A percentile compares a stretch with the other conserved stretches of the same genome.
phyloP scores from a whole-genome alignment of 352 stramenopile genomes.

The Phytopythium boreale region DNA sequence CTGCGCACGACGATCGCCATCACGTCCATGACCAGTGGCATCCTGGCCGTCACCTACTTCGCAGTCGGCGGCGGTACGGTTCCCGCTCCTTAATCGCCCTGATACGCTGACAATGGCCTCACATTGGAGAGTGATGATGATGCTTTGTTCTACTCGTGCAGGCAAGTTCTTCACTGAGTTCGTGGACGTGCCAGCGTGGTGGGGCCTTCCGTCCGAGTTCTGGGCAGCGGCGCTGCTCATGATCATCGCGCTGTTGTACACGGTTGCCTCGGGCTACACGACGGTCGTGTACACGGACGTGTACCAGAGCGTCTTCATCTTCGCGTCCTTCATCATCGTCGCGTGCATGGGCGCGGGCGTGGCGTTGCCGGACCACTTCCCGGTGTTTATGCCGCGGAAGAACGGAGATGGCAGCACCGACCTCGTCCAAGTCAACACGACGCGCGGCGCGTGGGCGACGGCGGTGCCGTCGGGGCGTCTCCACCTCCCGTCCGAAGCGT shows the following conservation, averaged over 20 bases:
- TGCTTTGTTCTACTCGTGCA: slow-evolving; percentile 10
- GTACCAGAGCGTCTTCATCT: slow-evolving; percentile 84
- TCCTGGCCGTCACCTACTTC: slow-evolving; percentile 77
- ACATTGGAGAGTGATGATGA: neutral
- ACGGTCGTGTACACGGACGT: slow-evolving; percentile 82
- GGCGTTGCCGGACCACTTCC: slow-evolving; percentile 48
- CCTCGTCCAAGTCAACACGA: slow-evolving; percentile 52
- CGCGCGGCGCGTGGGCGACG: slow-evolving; percentile 45
- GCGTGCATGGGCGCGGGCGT: slow-evolving; percentile 53
- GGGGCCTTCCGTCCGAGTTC: slow-evolving; percentile 58
- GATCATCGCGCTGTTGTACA: slow-evolving; percentile 66
- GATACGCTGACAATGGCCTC: neutral
- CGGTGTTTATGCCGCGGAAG: slow-evolving; percentile 55
- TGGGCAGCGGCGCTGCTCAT: slow-evolving; percentile 70
- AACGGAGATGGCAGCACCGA: slow-evolving; percentile 18
- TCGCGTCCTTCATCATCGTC: slow-evolving; percentile 68
- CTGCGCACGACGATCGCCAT: slow-evolving; percentile 67
- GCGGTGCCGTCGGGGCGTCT: slow-evolving; percentile 33
- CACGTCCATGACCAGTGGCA: slow-evolving; percentile 59
- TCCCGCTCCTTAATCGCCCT: neutral
- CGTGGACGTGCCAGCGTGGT: slow-evolving; percentile 52
- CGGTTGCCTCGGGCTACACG: slow-evolving; percentile 63
- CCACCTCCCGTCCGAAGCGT: slow-evolving; percentile 33
- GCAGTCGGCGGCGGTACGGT: slow-evolving; percentile 52
- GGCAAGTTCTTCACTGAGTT: slow-evolving; percentile 84